phyloP scores from a whole-genome alignment of 2,329 filamentous ascomycete genomes.

The Orbilia oligospora region DNA sequence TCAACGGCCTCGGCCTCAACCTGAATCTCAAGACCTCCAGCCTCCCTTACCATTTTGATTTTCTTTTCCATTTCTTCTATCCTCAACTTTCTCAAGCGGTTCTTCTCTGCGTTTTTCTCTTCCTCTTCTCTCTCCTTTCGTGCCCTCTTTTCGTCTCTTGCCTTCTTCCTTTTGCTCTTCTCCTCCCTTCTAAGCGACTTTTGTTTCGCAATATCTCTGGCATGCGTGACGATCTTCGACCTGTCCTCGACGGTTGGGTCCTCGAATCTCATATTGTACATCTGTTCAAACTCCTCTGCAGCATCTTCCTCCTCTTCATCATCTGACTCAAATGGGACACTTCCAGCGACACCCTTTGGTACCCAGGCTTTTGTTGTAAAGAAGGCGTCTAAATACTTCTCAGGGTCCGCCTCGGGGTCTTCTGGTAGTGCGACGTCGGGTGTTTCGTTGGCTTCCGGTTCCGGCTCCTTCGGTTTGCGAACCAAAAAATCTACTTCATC shows the following conservation, averaged over 20 bases:
- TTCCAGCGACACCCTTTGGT: constrained; percentile 69
- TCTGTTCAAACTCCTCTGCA: constrained; percentile 87
- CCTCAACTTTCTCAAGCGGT: constrained; percentile 86
- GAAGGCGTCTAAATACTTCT: constrained; percentile 94
- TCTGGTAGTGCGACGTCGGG: constrained; percentile 62
- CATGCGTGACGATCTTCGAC: constrained; percentile 83
- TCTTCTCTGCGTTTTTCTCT: constrained; percentile 83
- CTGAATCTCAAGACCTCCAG: constrained; percentile 76
- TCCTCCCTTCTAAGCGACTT: constrained; percentile 90
- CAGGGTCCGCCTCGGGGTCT: constrained; percentile 87
- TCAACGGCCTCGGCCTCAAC: constrained; percentile 58
- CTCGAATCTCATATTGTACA: constrained; percentile 97
- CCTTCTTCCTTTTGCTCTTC: constrained; percentile 80
- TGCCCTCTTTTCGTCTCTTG: constrained; percentile 82
- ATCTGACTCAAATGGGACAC: constrained; percentile 84
- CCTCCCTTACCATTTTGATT: constrained; percentile 87
- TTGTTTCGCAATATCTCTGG: constrained; percentile 80
- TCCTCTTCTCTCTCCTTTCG: constrained; percentile 84
- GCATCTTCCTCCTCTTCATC: constrained; percentile 79
- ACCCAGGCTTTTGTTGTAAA: constrained; percentile 93
- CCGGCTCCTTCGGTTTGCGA: constrained; percentile 74
- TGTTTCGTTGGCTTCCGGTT: constrained; percentile 65
- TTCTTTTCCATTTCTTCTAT: constrained; percentile 91
- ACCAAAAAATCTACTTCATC: constrained; percentile 77
- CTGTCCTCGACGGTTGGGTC: constrained; percentile 74